Evolutionary conservation across 106 monocot genomes (phyloP), one percentile per base, ranked within the genome.

Genomic region (Iris macrosiphon): DNA sequence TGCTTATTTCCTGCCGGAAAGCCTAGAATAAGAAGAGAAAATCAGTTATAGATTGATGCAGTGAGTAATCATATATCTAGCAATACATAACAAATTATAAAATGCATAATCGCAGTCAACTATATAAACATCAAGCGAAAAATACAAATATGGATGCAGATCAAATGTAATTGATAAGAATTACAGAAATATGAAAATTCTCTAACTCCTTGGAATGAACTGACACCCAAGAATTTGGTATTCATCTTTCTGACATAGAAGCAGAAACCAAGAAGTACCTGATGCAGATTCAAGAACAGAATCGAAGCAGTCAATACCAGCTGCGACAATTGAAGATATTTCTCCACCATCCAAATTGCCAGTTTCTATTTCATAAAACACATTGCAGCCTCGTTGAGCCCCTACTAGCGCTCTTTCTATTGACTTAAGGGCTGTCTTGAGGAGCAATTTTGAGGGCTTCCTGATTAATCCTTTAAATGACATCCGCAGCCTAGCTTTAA

Each of bases 221-320:
- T n/a, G n/a, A n/a, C n/a, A n/a, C n/a, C n/a, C n/a, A n/a, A n/a
- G n/a, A n/a, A n/a, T n/a, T n/a, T n/a, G n/a, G n/a, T n/a, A n/a
- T n/a, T n/a, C n/a, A n/a, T n/a, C n/a, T n/a, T n/a, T n/a, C n/a
- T n/a, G n/a, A n/a, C n/a, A n/a, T n/a, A n/a, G n/a, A 57, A 40
- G 22, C 8, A 45, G 31, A 52, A 18, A 12, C 20, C 46, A 56
- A 25, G 17, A 54, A 40, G 26, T 60, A 90, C 89, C 89, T 72
- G 84, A 69, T 30, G 77, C 52, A 70, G 59, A 72, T 45, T 90
- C 89, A 59, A 90, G 74, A 77, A 85, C 54, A 46, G 75, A 61
- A 64, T 89, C 71, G 8, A 95, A 74, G 64, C 73, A 82, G 20
- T 89, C 82, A 56, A 96, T 64, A 29, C 85, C 89, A 56, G 76